Evolutionary conservation across 2,329 filamentous ascomycete genomes (phyloP), one percentile per base, ranked within the genome.

Genomic region (Pseudohalonectria lignicola): DNA sequence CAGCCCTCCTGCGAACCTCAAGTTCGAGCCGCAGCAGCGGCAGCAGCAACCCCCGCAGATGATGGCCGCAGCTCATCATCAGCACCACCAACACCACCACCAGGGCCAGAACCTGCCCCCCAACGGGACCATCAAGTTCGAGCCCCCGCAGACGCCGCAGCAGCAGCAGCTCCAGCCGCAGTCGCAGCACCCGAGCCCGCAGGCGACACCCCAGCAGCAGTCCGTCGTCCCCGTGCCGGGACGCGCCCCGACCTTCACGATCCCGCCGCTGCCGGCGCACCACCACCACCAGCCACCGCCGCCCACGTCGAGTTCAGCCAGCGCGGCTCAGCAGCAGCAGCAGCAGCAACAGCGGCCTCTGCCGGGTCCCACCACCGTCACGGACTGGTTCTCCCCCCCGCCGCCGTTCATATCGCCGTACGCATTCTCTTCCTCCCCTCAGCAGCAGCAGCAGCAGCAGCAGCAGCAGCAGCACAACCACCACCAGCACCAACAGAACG

Each of bases 331-430:
- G 4, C 52, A 54, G 6, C 51, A 53, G 12, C 53, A 53, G 4
- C 47, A 50, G 5, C 49, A 49, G 15, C 60, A 58, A 17, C 65
- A 63, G 41, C 61, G 66, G 30, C 65, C 64, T 4, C 50, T 69
- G 2, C 60, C 70, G 17, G 59, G 57, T 3, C 45, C 60, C 3
- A 56, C 60, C 1, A 58, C 56, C 6, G 52, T 62, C 4, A 59
- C 60, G 5, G 59, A 64, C 42, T 76, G 72, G 72, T 74, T 71
- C 54, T 64, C 61, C 10, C 66, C 67, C 0, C 67, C 67, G 7
- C 57, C 67, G 1, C 67, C 66, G 0, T 69, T 74, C 45, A 67
- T 74, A 36, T 67, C 69, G 2, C 69, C 71, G 0, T 73, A 72
- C 40, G 54, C 62, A 6, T 71, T 71, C 40, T 41, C 43, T 12